Evolutionary conservation across 805 yeast species (phyloP), one percentile per base, ranked within the genome.

Genomic region (Wilhelminamyces savonicus): DNA sequence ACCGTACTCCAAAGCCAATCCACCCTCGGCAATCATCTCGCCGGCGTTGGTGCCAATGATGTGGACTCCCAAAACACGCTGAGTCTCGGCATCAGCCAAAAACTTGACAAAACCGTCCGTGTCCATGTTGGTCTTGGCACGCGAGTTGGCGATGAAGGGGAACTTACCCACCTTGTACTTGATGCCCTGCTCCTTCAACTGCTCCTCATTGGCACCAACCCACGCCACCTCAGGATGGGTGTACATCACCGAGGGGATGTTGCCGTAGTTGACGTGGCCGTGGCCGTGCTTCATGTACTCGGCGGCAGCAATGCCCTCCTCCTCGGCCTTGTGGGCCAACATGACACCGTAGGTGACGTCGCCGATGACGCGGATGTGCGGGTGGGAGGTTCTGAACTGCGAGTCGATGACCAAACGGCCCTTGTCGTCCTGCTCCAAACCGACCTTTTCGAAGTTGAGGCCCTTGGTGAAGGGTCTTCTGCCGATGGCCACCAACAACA

Each of bases 291-390:
- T 86, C 60, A 92, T 76, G 71, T 77, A 84, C 69, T 92, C 99
- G 43, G 74, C 97, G 44, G 95, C 97, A 35, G 99, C 99, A 47
- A 92, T 81, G 66, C 96, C 99, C 73, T 92, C 99, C 62, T 92
- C 99, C 73, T 92, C 99, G 40, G 99, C 99, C 74, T 92, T 92
- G 76, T 92, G 99, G 43, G 99, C 99, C 66, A 92, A 76, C 99
- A 92, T 92, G 50, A 95, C 90, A 49, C 99, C 99, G 51, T 85
- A 92, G 24, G 99, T 92, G 33, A 81, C 97, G 56, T 92, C 99
- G 62, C 99, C 99, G 62, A 92, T 85, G 52, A 87, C 94, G 65
- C 95, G 84, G 59, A 92, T 88, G 66, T 92, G 95, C 32, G 88
- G 82, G 64, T 71, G 76, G 64, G 85, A 88, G 44, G 97, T 82